Base-by-base conservation (phyloP, 2,329 filamentous ascomycete species). In the Didymella pomorum region DNA sequence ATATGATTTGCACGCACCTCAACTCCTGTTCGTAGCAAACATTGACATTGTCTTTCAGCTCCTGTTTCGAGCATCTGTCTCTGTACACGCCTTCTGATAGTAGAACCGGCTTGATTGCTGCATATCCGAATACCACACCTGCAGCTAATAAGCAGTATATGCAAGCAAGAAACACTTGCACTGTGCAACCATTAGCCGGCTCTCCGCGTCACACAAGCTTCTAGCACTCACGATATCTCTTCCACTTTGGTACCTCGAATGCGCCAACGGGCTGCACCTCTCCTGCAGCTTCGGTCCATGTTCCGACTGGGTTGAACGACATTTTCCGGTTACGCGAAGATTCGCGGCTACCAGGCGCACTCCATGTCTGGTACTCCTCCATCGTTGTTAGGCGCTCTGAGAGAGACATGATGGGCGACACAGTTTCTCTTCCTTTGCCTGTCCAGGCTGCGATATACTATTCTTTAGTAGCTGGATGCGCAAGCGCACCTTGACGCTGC, bases 131-230 rank as follows among this genome's bases (percentile, higher is more conserved):
- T 12, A 79, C 76, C 50, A 78, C 71, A 10, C 76, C 93, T 4
- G 92, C 89, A 7, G 90, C 87, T 60, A 96, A 83, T 33, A 93
- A 84, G 75, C 90, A 94, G 73, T 90, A 91, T 11, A 91, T 67
- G 1, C 91, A 86, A 6, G 88, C 89, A 45, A 86, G 80, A 39
- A 79, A 77, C n/a, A 93, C 86, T 78, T 94, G 91, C 16, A 84
- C 88, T 92, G 67, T 56, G 31, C 20, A 25, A 11, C 37, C 7
- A 37, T 75, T 56, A 74, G 68, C 59, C 45, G 41, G 39, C 33
- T 46, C 33, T 14, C 11, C 41, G 7, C 45, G 33, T 54, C 46
- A 14, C 14, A 42, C 45, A 4, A 33, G 14, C 10, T 28, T 6
- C 11, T 28, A 29, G 14, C 43, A 74, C 81, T 71, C 74, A 85